Evolutionary conservation across 305 asterid species (phyloP), one percentile per base, ranked within the genome.

Genomic region (Salvia sclarea): DNA sequence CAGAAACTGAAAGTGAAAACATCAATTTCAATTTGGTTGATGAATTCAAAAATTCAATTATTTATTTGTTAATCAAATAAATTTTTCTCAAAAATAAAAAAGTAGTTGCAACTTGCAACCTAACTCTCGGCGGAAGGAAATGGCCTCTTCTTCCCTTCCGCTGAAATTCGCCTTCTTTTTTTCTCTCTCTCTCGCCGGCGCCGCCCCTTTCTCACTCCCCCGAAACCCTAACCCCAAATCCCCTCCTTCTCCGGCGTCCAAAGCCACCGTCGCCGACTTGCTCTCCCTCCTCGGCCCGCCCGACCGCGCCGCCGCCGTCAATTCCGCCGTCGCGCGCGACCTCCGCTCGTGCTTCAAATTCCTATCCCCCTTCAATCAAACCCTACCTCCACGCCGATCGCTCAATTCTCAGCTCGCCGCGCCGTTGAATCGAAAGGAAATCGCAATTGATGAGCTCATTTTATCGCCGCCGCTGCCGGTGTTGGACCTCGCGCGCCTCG

Each of bases 401-500:
- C 82, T 84, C 43, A 21, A 28, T 24, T 71, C 78, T 30, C 20
- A 65, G 40, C 57, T 63, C 61, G 33, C 18, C 66, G 1, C 30
- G 20, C 21, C 63, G 25, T 33, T 43, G 33, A 47, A 5, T 58
- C 52, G 75, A 61, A 60, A 68, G 44, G 24, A 54, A 63, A 70
- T 33, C 54, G 77, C 75, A 17, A 66, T 70, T 17, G 78, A 90
- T 68, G 80, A 81, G 78, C 70, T 83, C 66, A 83, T 92, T 41
- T 66, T 83, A 82, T 88, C 83, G 81, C 96, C 97, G 3, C 97
- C 98, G 30, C 75, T 69, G 59, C 72, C 97, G 0, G 85, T 92
- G 4, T 56, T 89, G 84, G 98, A 92, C 78, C 81, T 92, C 55
- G 97, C 91, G 68, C 92, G 96, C 13, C 83, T 92, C 4, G 88